Conservation (phyloP, 257 asterid species). For the Solanum ahanhuiri region DNA sequence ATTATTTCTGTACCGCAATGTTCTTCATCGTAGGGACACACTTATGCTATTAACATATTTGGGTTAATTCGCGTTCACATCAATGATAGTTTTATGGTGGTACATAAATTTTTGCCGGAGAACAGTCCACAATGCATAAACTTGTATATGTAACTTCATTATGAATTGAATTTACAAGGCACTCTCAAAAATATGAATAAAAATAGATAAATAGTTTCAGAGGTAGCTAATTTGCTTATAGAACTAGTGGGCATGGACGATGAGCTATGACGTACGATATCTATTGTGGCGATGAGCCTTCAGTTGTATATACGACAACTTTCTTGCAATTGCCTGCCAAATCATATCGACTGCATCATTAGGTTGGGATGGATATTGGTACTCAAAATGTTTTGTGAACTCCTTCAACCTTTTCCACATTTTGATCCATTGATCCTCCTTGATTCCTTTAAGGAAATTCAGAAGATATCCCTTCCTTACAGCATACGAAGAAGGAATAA, state of each 20-base stretch:
- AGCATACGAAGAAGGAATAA: slow-evolving; percentile 46
- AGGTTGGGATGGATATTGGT: slow-evolving; percentile 47
- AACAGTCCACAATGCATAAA: too few relatives aligned
- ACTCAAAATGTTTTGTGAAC: slow-evolving; percentile 40
- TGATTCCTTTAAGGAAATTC: slow-evolving; percentile 52
- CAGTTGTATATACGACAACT: slow-evolving; percentile 25
- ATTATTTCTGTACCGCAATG: neutral
- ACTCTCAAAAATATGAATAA: too few relatives aligned
- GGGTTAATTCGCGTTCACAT: neutral
- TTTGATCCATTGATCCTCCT: slow-evolving; percentile 27
- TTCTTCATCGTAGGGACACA: neutral
- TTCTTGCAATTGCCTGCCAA: slow-evolving; percentile 58
- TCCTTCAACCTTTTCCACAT: slow-evolving; percentile 62
- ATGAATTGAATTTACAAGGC: neutral
- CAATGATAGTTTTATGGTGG: neutral
- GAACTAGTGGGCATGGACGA: neutral
- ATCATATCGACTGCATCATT: slow-evolving; percentile 84
- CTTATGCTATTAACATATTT: neutral
- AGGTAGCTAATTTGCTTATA: neutral
- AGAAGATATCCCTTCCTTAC: slow-evolving; percentile 52
- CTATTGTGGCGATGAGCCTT: slow-evolving; percentile 43
- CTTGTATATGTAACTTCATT: neutral
- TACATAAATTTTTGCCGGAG: neutral
- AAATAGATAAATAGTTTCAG: neutral
- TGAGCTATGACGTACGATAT: slow-evolving; percentile 32